Evolutionary conservation across 306 rosid species (phyloP), one percentile per base, ranked within the genome.

Genomic region (Prunus fruticosa): DNA sequence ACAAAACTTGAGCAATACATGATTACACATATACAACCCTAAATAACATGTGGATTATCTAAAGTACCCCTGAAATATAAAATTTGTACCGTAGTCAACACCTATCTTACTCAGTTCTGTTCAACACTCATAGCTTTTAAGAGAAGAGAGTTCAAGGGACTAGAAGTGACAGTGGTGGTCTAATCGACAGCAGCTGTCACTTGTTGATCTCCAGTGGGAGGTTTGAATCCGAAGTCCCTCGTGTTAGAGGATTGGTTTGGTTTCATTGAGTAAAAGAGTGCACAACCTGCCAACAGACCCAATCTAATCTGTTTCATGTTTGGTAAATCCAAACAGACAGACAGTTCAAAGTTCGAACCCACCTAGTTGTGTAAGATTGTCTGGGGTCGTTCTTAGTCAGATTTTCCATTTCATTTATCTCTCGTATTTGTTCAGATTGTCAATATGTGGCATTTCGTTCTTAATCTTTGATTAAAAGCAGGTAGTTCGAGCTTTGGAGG

Each of bases 401-500:
- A 32, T 32, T 64, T 64, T 64, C 69, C 6, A 0, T 64, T 34
- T 32, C 47, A 32, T 64, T 64, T 6, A 18, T 27, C 67, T 25
- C 11, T 28, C 38, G n/a, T 71, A 34, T 14, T 5, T 56, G 25
- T 58, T 45, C 62, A 43, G 73, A 46, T 53, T 18, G 57, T 25
- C 27, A 51, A 11, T 16, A 62, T 60, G 19, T 43, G 77, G 57
- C 67, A 58, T 60, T 45, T 45, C 23, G 5, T 60, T 60, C 58
- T 34, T 52, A 38, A 18, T 51, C 43, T 28, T 32, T 73, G 53
- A 47, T n/a, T 10, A 13, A 67, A 64, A 72, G 45, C 70, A 81
- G 88, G 71, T 84, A n/a, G 78, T 84, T 70, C 83, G 83, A 81
- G 88, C 85, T 15, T 72, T 84, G 69, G 88, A 81, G 65, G 85